Conservation (phyloP, 73 alveolate genomes). For the Paramecium caudatum region DNA sequence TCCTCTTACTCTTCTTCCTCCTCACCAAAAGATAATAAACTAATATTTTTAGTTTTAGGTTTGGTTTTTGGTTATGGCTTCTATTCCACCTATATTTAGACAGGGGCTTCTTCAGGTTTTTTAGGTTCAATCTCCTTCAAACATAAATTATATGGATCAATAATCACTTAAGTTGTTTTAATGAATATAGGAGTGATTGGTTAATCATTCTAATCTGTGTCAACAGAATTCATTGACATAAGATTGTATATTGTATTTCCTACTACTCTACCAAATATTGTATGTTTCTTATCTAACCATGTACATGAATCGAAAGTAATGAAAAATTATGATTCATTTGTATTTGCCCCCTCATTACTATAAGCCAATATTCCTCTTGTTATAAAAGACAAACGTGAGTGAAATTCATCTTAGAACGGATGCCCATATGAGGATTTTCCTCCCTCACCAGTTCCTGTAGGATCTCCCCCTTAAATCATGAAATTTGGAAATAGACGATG, state of each 20-base stretch:
- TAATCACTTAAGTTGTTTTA: constrained; percentile 76
- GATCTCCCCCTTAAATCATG: constrained; percentile 97
- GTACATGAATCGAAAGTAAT: constrained; percentile 91
- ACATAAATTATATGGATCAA: constrained; percentile 88
- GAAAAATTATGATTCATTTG: constrained; percentile 92
- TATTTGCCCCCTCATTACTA: constrained; percentile 84
- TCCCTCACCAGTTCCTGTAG: constrained; percentile 93
- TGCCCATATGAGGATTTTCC: constrained; percentile 92
- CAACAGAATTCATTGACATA: constrained; percentile 78
- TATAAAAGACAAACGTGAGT: constrained; percentile 88
- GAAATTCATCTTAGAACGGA: constrained; percentile 95
- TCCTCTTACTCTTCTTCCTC: constrained; percentile 82
- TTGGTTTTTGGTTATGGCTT: constrained; percentile 61
- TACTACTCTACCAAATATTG: constrained; percentile 94
- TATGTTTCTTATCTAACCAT: constrained; percentile 93
- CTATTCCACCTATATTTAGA: constrained; percentile 22
- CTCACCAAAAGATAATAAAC: constrained; percentile 78
- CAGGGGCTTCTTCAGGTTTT: constrained; percentile 58
- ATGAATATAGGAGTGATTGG: constrained; percentile 83
- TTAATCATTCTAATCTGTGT: constrained; percentile 82
- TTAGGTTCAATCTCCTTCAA: constrained; percentile 41
- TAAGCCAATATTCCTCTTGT: constrained; percentile 98
- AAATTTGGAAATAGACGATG: constrained; percentile 92
- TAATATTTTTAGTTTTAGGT: constrained; percentile 76
- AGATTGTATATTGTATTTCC: constrained; percentile 86